Evolutionary conservation across 1,284 basidiomycete species (phyloP).

Genomic region (Ustilago loliicola): DNA sequence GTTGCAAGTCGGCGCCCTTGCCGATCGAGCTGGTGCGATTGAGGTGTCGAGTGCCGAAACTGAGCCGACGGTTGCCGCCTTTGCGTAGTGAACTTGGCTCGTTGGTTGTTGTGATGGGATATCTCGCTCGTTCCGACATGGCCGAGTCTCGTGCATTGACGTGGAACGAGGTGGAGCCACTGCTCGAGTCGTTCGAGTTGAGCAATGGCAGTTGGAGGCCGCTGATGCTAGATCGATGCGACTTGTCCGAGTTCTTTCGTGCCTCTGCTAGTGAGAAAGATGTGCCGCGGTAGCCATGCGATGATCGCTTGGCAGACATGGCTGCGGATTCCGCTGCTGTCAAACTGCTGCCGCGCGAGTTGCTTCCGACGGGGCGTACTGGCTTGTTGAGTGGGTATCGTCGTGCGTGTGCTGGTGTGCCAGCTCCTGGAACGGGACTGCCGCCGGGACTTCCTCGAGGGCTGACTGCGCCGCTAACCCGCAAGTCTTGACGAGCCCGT

Average conservation of each 20-base stretch:
- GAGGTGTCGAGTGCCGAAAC: conserved; percentile 30
- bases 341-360: conserved; percentile 33
- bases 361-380: conserved; percentile 28
- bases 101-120: conserved; percentile 42
- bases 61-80: conserved; percentile 10
- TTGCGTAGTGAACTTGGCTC: conserved; percentile 8
- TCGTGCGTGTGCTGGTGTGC: conserved; percentile 23
- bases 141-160: conserved; percentile 33
- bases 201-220: conserved; percentile 38
- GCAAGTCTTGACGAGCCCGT: conserved; percentile 42
- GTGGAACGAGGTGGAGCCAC: conserved; percentile 45
- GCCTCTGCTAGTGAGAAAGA: conserved; percentile 40
- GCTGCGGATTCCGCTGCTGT: conserved; percentile 24
- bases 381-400: conserved; percentile 44
- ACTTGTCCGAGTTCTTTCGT: conserved; percentile 35
- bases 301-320: conserved; percentile 21
- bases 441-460: conserved; percentile 33
- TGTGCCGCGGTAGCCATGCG: conserved; percentile 50
- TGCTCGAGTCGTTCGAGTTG: conserved; percentile 40
- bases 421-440: conserved; percentile 33
- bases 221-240: conserved; percentile 31
- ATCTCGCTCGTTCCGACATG: conserved; percentile 47
- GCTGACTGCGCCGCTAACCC: conserved; percentile 40
- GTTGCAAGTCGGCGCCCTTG: conserved; percentile 46
- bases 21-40: conserved; percentile 42